Evolutionary conservation across 257 asterid species (phyloP).

Genomic region (Plantago major): DNA sequence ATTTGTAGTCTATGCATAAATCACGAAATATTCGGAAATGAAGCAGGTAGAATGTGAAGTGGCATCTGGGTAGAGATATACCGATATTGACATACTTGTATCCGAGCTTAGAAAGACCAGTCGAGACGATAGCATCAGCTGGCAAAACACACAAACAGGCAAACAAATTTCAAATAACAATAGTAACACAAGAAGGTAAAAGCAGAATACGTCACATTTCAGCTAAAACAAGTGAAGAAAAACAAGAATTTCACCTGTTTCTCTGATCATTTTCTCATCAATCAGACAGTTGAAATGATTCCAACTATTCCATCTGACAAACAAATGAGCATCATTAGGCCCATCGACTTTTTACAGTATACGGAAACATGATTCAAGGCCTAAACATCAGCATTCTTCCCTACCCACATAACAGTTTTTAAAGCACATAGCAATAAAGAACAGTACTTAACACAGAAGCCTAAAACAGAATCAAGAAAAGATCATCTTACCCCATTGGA

Average conservation of each 20-base stretch:
- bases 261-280: slow-evolving; percentile 62
- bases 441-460: slow-evolving; percentile 32
- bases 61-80: slow-evolving; percentile 17
- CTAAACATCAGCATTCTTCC: background rate
- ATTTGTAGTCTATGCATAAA: background rate
- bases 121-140: slow-evolving; percentile 94
- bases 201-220: background rate
- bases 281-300: slow-evolving; percentile 67
- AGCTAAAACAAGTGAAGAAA: background rate
- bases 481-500: slow-evolving; percentile 31
- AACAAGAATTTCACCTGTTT: slow-evolving; percentile 47
- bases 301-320: slow-evolving; percentile 92
- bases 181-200: background rate
- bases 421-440: background rate
- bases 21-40: too few species aligned
- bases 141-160: slow-evolving; percentile 23
- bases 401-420: slow-evolving; percentile 7
- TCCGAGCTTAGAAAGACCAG: slow-evolving; percentile 82
- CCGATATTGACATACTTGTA: slow-evolving; percentile 84
- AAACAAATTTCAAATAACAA: background rate
- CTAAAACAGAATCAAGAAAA: background rate
- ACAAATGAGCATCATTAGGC: background rate
- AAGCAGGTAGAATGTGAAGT: background rate
- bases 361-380: background rate
- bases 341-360: background rate